Evolutionary conservation across 805 yeast genomes (phyloP).

Genomic region (Priceomyces melissophilus): DNA sequence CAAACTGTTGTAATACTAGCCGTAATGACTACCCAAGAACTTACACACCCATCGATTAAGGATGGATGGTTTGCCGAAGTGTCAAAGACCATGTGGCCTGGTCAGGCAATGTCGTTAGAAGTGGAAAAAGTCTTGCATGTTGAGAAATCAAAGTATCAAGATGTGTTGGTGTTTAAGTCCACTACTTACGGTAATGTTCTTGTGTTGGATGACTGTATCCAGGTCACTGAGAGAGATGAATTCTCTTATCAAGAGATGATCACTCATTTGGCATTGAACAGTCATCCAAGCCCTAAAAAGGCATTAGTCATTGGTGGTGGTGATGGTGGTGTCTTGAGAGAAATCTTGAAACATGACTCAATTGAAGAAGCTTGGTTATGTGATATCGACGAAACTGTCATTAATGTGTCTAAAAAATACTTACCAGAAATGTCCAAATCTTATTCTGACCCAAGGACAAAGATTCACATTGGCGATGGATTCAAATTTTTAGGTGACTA

Average conservation of each 20-base stretch:
- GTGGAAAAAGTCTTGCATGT: constrained; percentile 85
- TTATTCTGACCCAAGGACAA: constrained; percentile 83
- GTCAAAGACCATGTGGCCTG: constrained; percentile 97
- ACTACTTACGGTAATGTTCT: constrained; percentile 93
- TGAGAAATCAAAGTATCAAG: constrained; percentile 88
- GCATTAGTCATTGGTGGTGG: constrained; percentile 98
- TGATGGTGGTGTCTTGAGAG: constrained; percentile 97
- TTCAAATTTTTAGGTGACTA: constrained; percentile 85
- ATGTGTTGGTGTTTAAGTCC: constrained; percentile 87
- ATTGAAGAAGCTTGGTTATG: constrained; percentile 89
- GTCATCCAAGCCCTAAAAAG: constrained; percentile 91
- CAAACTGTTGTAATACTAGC: not conserved
- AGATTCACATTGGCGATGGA: constrained; percentile 94
- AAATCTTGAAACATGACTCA: constrained; percentile 80
- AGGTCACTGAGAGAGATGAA: constrained; percentile 96
- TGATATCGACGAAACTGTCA: constrained; percentile 94
- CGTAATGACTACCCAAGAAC: constrained; percentile 24
- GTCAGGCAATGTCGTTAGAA: constrained; percentile 90
- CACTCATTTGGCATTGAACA: constrained; percentile 85
- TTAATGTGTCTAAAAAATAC: constrained; percentile 78
- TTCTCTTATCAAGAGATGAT: constrained; percentile 98
- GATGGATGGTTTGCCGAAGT: constrained; percentile 98
- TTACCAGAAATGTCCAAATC: constrained; percentile 85
- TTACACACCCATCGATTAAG: constrained; percentile 55
- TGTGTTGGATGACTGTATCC: constrained; percentile 92